A percentile compares a stretch with the other conserved stretches of the same genome.
phyloP scores from a whole-genome alignment of 495 filamentous ascomycete genomes.

The Neurospora sp. region DNA sequence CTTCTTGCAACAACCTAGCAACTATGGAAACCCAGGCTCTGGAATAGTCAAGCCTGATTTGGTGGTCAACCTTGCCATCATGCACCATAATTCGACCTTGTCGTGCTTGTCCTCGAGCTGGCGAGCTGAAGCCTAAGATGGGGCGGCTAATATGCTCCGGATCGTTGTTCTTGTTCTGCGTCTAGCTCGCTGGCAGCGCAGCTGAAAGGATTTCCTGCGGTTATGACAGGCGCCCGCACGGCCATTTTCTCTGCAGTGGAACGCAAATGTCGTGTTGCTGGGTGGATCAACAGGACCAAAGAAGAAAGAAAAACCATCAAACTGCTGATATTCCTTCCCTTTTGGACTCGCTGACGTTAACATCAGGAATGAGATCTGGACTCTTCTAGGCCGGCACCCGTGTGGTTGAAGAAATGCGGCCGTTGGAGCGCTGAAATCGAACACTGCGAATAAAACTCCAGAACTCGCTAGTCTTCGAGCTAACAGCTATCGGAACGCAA shows the following conservation, averaged over 20 bases:
- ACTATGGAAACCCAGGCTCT: background rate
- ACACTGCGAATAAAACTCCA: background rate
- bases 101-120: background rate
- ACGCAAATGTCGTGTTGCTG: background rate
- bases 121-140: background rate
- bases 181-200: background rate
- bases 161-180: background rate
- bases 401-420: background rate
- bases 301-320: background rate
- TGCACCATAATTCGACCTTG: background rate
- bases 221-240: background rate
- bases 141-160: background rate
- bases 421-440: background rate
- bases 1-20: background rate
- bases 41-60: background rate
- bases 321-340: background rate
- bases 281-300: background rate
- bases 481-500: background rate
- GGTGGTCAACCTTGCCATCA: background rate
- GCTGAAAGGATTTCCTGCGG: background rate
- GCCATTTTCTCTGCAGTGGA: background rate
- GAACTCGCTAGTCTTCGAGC: background rate
- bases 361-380: background rate
- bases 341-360: background rate
- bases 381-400: background rate